Base-by-base conservation (phyloP, 1,284 basidiomycete species). In the Ustilago tritici region DNA sequence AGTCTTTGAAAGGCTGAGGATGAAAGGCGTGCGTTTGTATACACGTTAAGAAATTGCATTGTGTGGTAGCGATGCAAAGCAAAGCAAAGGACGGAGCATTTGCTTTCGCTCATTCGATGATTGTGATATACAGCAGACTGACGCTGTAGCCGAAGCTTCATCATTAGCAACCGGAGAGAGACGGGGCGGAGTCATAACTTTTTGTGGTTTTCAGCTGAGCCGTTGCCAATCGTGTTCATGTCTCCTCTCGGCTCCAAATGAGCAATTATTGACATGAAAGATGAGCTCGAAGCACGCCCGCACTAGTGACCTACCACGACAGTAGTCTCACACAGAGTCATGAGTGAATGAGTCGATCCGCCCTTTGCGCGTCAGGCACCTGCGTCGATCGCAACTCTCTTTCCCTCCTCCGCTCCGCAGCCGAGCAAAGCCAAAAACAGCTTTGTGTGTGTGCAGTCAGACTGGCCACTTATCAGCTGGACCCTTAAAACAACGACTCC, bases 391-490 rank as follows among this genome's bases (percentile, higher is more conserved):
- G 43, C n/a, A 46, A 19, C n/a, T 46, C 43, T 46, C 43, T 46
- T 46, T 46, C n/a, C n/a, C 19, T 46, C n/a, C 43, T 46, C 43
- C 43, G 43, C 43, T 28, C 23, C 23, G 23, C 3, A 28, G 23
- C 23, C 23, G 23, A 46, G 43, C 43, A 19, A 46, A 46, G 19
- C n/a, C 43, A 46, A 46, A 17, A n/a, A 46, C n/a, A 5, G 52
- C 36, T 41, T 40, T 31, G 54, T 36, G 43, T 46, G 43, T 6
- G 43, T 46, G 43, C 7, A 41, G 40, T 41, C 40, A 41, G 11
- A 41, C 40, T 41, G 40, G 49, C 53, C 38, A 19, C 55, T 23
- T 46, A 57, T 46, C 55, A 56, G 15, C 38, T 60, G 58, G 58
- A 60, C 58, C 58, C 58, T 60, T 47, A 35, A 49, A 43, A 46